Evolutionary conservation across 2,329 filamentous ascomycete genomes (phyloP).

Genomic region (Neonectria magnoliae): DNA sequence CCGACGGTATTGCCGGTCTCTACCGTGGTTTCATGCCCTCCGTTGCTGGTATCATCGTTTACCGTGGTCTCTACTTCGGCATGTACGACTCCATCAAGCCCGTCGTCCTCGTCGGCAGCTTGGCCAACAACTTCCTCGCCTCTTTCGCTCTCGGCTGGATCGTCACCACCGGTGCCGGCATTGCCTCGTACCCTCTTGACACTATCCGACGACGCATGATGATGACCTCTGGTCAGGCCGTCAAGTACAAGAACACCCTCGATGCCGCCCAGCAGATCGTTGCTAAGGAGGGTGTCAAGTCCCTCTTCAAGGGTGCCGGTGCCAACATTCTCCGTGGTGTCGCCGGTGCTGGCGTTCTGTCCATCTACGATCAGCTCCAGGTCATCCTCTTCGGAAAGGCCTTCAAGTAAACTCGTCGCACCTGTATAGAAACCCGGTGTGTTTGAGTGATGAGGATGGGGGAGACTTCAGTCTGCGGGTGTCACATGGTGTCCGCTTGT

Average conservation of each 20-base stretch:
- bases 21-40: constrained; percentile 99
- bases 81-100: constrained; percentile 99
- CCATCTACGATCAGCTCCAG: constrained; percentile 99
- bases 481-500: constrained; percentile 51
- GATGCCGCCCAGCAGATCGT: constrained; percentile 97
- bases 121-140: constrained; percentile 99
- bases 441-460: constrained; percentile 44
- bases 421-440: constrained; percentile 54
- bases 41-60: constrained; percentile 98
- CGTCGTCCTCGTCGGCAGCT: constrained; percentile 87
- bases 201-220: constrained; percentile 99
- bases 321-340: constrained; percentile 99
- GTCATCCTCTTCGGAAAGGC: constrained; percentile 99
- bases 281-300: constrained; percentile 96
- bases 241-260: constrained; percentile 98
- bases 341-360: constrained; percentile 99
- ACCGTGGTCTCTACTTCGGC: constrained; percentile 99
- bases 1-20: constrained; percentile 98
- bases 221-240: constrained; percentile 97
- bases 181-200: constrained; percentile 99
- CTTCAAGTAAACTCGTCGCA: constrained; percentile 75
- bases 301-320: constrained; percentile 99
- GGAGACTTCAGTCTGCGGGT: constrained; percentile 47
- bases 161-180: constrained; percentile 99
- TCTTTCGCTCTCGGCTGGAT: constrained; percentile 98